Conservation (phyloP, 257 asterid genomes). For the Solanum sitiens region DNA sequence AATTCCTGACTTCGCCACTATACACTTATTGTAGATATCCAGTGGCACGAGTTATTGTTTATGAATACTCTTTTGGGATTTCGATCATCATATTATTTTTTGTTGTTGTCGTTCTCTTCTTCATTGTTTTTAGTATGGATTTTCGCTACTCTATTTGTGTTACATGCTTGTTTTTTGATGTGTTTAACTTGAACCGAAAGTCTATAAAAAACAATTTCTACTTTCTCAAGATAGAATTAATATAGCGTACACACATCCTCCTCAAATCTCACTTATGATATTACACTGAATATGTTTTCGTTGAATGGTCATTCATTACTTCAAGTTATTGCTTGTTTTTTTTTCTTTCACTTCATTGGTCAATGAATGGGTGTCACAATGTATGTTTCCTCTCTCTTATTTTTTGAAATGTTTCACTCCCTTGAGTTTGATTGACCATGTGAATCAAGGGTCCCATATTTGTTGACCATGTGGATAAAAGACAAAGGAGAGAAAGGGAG, state of each 20-base stretch:
- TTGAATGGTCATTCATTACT: not conserved
- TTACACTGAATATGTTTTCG: not conserved
- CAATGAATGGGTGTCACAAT: not conserved
- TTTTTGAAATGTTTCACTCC: no score
- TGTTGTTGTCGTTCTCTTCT: not conserved
- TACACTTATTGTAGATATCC: not conserved
- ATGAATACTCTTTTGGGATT: not conserved
- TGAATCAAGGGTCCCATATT: not conserved
- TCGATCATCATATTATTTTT: not conserved
- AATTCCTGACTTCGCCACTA: not conserved
- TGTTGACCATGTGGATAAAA: not conserved
- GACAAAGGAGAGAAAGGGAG: not conserved
- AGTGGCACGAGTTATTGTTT: not conserved
- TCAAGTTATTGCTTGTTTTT: not conserved
- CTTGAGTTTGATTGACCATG: not conserved
- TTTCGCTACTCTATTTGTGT: rapidly evolving
- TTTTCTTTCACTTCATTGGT: not conserved
- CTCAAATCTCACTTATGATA: not conserved
- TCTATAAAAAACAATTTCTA: not conserved
- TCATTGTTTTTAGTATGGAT: not conserved
- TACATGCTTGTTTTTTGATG: no score
- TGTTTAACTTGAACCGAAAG: not conserved
- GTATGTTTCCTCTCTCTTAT: not conserved
- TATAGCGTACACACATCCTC: no score
- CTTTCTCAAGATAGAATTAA: no score